Percentiles rank a stretch among this genome's conserved stretches.
phyloP scores from a whole-genome alignment of 73 alveolate genomes.

The Tetrahymena elliotti region DNA sequence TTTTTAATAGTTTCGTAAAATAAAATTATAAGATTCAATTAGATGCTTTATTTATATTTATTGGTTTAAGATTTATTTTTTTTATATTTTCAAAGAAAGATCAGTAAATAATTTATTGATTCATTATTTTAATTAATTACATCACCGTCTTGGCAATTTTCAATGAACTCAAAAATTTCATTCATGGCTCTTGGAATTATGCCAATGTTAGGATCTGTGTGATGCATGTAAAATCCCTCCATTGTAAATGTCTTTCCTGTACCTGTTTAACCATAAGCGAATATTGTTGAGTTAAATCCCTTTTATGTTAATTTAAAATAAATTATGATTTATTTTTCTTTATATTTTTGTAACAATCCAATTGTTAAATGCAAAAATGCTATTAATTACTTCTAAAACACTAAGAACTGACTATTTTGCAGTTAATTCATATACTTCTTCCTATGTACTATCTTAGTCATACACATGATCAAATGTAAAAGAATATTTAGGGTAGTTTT shows the following conservation, averaged over 20 bases:
- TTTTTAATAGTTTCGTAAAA: neutral
- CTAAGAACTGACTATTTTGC: conserved; percentile 65
- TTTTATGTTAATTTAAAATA: neutral
- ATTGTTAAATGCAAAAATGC: neutral
- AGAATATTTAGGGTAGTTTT: conserved; percentile 47
- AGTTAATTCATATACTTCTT: conserved; percentile 58
- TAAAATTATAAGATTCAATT: neutral
- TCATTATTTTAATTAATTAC: neutral
- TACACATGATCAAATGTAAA: conserved; percentile 75
- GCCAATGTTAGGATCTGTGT: conserved; percentile 46
- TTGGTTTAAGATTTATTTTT: neutral
- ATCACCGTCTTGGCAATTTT: conserved; percentile 7
- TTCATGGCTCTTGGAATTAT: conserved; percentile 66
- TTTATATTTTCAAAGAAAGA: neutral
- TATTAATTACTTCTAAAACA: conserved; percentile 33
- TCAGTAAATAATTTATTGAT: neutral
- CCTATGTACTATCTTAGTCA: conserved; percentile 58
- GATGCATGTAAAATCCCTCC: conserved; percentile 64
- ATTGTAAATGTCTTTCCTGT: conserved; percentile 84
- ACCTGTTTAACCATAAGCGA: conserved; percentile 87
- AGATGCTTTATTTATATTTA: neutral
- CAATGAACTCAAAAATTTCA: conserved; percentile 56
- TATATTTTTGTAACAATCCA: too few relatives aligned
- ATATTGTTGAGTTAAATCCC: conserved; percentile 70
- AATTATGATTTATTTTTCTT: neutral